phyloP scores from a whole-genome alignment of 129 eudicot genomes.

The Heracleum sosnowskyi region DNA sequence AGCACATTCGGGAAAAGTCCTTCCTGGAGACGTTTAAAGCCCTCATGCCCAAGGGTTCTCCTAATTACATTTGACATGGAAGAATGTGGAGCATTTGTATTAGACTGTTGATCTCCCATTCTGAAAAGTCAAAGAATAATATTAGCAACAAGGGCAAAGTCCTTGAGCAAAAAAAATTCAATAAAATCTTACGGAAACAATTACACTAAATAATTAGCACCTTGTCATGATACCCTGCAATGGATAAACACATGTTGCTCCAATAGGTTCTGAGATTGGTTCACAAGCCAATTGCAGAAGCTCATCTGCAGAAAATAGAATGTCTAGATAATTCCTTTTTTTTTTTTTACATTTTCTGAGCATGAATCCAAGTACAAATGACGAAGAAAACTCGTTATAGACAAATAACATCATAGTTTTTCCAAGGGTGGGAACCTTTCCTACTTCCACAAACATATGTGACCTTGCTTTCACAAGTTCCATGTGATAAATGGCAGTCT shows the following conservation, averaged over 20 bases:
- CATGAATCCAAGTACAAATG: not conserved
- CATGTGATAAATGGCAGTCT: slow-evolving; percentile 73
- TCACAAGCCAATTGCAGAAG: slow-evolving; percentile 86
- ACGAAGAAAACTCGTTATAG: not conserved
- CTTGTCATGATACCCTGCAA: slow-evolving; percentile 88
- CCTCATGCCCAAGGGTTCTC: slow-evolving; percentile 66
- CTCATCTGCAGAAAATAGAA: slow-evolving; percentile 40
- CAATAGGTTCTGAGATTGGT: slow-evolving; percentile 78
- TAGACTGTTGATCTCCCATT: slow-evolving; percentile 63
- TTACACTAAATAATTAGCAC: slow-evolving; percentile 21
- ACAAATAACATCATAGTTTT: slow-evolving; percentile 33
- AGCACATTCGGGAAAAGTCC: slow-evolving; percentile 84
- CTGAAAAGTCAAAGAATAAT: slow-evolving; percentile 28
- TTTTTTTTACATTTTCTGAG: not conserved
- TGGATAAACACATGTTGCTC: slow-evolving; percentile 85
- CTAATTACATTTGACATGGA: slow-evolving; percentile 67
- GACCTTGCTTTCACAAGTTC: slow-evolving; percentile 87
- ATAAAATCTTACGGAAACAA: not conserved
- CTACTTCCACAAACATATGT: slow-evolving; percentile 44
- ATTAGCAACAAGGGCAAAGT: not conserved
- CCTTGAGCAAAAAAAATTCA: not conserved
- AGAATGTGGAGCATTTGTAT: slow-evolving; percentile 27
- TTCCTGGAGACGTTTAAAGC: slow-evolving; percentile 65
- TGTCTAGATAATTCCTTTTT: not conserved
- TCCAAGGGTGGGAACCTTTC: slow-evolving; percentile 53